phyloP scores from a whole-genome alignment of 441 rosid genomes.

The Euphorbia celastroides region DNA sequence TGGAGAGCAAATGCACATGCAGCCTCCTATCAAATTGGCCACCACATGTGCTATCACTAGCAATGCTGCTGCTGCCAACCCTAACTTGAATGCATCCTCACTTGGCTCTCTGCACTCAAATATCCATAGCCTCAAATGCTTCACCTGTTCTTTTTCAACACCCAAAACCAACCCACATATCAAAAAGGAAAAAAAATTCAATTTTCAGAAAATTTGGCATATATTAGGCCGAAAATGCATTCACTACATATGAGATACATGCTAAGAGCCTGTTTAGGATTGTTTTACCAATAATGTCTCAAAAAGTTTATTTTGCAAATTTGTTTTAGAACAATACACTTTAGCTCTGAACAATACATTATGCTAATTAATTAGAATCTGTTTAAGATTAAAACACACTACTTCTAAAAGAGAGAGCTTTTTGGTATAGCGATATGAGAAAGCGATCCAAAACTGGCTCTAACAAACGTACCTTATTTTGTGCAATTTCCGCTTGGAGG shows the following conservation, averaged over 20 bases:
- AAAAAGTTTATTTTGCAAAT: too few species aligned
- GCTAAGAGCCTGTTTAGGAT: too few species aligned
- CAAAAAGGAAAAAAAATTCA: background rate
- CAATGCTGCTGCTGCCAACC: constrained; percentile 62
- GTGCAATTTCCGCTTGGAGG: constrained; percentile 82
- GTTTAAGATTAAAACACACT: too few species aligned
- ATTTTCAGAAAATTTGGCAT: background rate
- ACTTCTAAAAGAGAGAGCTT: too few species aligned
- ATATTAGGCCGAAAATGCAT: background rate
- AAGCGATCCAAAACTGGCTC: background rate
- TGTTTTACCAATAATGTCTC: too few species aligned
- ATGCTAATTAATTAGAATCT: too few species aligned
- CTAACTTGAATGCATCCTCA: constrained; percentile 69
- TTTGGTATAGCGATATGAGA: too few species aligned
- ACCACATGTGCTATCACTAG: constrained; percentile 65
- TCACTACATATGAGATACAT: too few species aligned
- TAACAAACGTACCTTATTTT: constrained; percentile 53
- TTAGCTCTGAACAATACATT: too few species aligned
- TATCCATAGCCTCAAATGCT: constrained; percentile 72
- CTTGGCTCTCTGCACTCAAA: constrained; percentile 89
- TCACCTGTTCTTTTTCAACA: constrained; percentile 39
- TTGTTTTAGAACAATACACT: too few species aligned
- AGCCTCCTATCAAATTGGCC: constrained; percentile 74
- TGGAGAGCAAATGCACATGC: constrained; percentile 74
- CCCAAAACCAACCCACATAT: background rate